Base-by-base conservation (phyloP, 345 rosid genomes). In the Lepidium africanum region DNA sequence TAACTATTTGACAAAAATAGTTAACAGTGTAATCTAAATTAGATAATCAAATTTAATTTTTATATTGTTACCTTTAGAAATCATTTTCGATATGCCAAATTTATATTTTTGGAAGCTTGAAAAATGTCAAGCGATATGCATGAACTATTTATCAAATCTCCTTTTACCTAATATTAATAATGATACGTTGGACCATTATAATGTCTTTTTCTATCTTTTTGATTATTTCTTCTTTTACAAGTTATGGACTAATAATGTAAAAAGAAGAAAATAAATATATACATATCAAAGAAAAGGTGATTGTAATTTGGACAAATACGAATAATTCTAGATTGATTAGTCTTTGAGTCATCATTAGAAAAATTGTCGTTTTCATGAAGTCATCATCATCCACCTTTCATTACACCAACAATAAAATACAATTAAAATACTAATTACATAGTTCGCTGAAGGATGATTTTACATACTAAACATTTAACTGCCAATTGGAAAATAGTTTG, bases 181-280 rank as follows among this genome's bases (percentile, higher is more conserved):
- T 69, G 47, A 57, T 33, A 69, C 13, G 16, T 59, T 65, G 72
- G 77, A 66, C 77, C 73, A 65, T 65, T 64, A 39, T 32, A 50
- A 43, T 74, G 77, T 74, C 73, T 9, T 59, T 73, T 67, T 50
- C 62, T 10, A 1, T 39, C 47, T 42, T 60, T 72, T 59, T 67
- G 25, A 27, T 30, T 58, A 37, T 69, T 69, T 58, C 66, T 59
- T 69, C 49, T 69, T 69, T 69, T 58, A 48, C 59, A 69, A 69
- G 49, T 58, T 36, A 57, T 67, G 23, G 54, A 48, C 57, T 58
- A 23, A 21, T 58, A 23, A 21, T 21, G 32, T 27, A 25, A 37
- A 21, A 37, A 47, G 9, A 21, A 21, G 25, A 47, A 47, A 9
- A 47, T 10, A 4, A 5, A 30, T 50, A 36, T 14, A 30, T 32